Base-by-base conservation (phyloP, 768 basidiomycete genomes). In the Gymnopilus dilepis region DNA sequence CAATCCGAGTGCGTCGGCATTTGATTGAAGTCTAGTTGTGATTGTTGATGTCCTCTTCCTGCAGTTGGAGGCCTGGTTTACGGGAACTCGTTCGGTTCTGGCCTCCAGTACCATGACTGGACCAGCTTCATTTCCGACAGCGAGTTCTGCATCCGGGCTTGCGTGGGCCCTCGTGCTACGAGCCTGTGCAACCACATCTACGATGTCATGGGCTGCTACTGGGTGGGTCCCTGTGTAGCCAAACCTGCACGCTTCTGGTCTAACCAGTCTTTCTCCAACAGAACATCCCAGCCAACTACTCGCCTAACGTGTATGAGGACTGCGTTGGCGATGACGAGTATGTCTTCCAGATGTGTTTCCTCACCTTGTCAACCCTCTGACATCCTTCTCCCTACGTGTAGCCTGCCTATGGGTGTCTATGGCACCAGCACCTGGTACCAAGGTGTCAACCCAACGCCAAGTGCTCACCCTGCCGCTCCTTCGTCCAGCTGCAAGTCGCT, bases 121-220 rank as follows among this genome's bases (percentile, higher is more conserved):
- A 93, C 90, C 45, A 85, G 82, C 73, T 94, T 94, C 78, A 87
- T 94, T 67, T 92, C 91, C 21, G 83, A 83, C 30, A 71, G 63
- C 43, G 72, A 77, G 59, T 90, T 91, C 75, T 94, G 92, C 76
- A 75, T 92, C 70, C 91, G 92, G 63, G 79, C 87, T 4, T 95
- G 94, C 75, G 71, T 78, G 6, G 87, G 86, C 17, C 73, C 83
- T 12, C 83, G 86, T 56, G 82, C 86, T 0, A 81, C 79, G 5
- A 73, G 75, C 22, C 80, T 82, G 58, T 94, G 92, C 80, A 86
- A 91, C 73, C 90, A 95, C 78, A 88, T 90, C 66, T 92, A 87
- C 64, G 91, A 92, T 65, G 79, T 85, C 51, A 84, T 86, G 82
- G 89, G 86, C 13, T 84, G 83, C 67, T 76, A 70, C 63, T 84